Conservation (phyloP, 768 basidiomycete species). For the Boletus edulis region DNA sequence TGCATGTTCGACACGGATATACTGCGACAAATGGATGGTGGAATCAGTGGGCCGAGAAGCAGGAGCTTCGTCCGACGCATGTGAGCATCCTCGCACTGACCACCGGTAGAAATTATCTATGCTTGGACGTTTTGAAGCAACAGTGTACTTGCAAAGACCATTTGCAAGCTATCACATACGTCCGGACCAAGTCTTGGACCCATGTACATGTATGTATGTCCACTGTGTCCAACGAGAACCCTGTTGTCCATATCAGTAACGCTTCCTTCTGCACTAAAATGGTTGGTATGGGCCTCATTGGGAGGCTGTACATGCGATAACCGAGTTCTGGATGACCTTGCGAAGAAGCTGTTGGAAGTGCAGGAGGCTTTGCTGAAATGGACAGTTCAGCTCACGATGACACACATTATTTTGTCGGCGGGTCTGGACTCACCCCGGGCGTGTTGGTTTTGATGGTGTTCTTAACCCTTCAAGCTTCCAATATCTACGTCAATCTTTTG, state of each 20-base stretch:
- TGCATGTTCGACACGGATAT: slow-evolving; percentile 33
- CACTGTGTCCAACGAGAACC: too few species aligned
- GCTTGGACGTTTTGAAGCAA: slow-evolving; percentile 46
- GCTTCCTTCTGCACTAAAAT: slow-evolving; percentile 40
- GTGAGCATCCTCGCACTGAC: slow-evolving; percentile 19
- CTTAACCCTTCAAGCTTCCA: too few species aligned
- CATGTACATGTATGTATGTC: too few species aligned
- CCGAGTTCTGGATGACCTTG: slow-evolving; percentile 37
- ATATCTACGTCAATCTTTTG: too few species aligned
- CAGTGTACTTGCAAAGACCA: slow-evolving; percentile 18
- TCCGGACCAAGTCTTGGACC: too few species aligned
- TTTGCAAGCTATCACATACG: too few species aligned
- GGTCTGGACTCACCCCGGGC: background rate
- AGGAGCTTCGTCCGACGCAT: slow-evolving; percentile 8
- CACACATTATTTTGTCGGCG: slow-evolving; percentile 18
- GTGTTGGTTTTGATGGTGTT: too few species aligned
- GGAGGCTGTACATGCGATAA: slow-evolving; percentile 46
- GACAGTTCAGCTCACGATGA: slow-evolving; percentile 36
- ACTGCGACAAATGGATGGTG: slow-evolving; percentile 50
- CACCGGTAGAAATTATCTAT: slow-evolving; percentile 29
- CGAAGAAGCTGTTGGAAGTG: slow-evolving; percentile 24
- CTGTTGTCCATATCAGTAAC: too few species aligned
- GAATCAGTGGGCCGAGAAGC: slow-evolving; percentile 45
- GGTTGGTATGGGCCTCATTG: slow-evolving; percentile 35
- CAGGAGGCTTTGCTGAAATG: slow-evolving; percentile 37